Base-by-base conservation (phyloP, 108 stramenopile species). In the Schizochytrium sp. region DNA sequence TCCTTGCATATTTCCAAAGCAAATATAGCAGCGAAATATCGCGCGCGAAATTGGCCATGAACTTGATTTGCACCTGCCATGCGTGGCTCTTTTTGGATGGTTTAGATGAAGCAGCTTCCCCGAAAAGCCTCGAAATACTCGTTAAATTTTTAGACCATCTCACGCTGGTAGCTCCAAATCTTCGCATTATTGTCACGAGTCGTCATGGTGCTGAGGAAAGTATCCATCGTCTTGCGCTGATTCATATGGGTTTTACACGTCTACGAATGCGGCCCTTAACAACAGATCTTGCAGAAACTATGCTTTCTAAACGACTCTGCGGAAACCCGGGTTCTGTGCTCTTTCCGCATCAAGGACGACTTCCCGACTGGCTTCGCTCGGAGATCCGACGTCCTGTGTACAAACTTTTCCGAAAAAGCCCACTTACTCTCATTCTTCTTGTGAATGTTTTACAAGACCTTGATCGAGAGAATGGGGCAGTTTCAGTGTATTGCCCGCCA, bases 261-360 rank as follows among this genome's bases (percentile, higher is more conserved):
- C 5, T 42, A 17, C 76, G 76, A 17, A 83, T 83, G 76, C 76
- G 76, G 5, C 76, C 76, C 28, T 53, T 83, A 5, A 83, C 76
- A 10, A 83, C 76, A 53, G 76, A 83, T 7, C 53, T 83, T 49
- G 3, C 76, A n/a, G 76, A 83, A 28, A 7, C 2, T 8, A 83
- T 83, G 47, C 50, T 83, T 40, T 38, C 5, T n/a, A 46, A 42
- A n/a, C 5, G 53, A 0, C 53, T 83, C 15, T 83, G 76, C 53
- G 53, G 53, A 38, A 28, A 17, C 45, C 76, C 76, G 10, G 53
- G 53, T 10, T 55, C 50, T 53, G 53, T 55, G 0, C 76, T 83
- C 50, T 83, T 83, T 55, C 1, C 76, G 50, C 64, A 44, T 44
- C 49, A 83, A 53, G 76, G 1, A 17, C 47, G 28, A 40, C 76